Conservation (phyloP, 768 basidiomycete genomes). For the Cantharellus cinnabarinus region DNA sequence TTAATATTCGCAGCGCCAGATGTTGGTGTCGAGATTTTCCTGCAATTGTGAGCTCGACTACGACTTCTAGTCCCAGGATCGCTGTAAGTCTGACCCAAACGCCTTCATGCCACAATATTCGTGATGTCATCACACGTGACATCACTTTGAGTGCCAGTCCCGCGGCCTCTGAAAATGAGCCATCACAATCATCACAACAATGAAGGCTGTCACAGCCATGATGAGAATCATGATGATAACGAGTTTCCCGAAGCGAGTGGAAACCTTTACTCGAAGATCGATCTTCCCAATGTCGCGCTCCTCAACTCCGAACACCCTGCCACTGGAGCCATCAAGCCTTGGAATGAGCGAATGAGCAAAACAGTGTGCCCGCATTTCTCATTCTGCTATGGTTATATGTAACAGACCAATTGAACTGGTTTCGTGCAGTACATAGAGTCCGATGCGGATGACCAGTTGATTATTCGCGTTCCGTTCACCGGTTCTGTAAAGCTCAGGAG, state of each 20-base stretch:
- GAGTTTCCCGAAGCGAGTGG: slow-evolving; percentile 27
- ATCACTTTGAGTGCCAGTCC: no score
- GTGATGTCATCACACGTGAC: no score
- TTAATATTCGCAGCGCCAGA: no score
- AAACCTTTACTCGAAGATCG: slow-evolving; percentile 55
- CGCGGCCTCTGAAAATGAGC: neutral
- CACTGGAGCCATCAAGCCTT: slow-evolving; percentile 50
- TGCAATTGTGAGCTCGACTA: no score
- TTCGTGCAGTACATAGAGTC: slow-evolving; percentile 52
- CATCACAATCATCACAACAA: neutral
- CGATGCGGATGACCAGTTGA: slow-evolving; percentile 75
- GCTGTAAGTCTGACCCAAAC: no score
- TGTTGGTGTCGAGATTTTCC: no score
- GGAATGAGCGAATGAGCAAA: slow-evolving; percentile 61
- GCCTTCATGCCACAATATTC: no score
- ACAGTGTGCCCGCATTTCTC: slow-evolving; percentile 23
- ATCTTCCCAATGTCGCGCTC: slow-evolving; percentile 59
- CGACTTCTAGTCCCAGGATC: no score
- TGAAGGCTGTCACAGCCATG: slow-evolving; percentile 12
- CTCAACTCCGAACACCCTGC: slow-evolving; percentile 30
- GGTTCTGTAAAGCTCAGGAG: slow-evolving; percentile 69
- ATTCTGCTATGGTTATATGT: neutral
- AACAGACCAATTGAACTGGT: neutral
- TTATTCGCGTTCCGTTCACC: slow-evolving; percentile 66
- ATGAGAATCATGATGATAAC: slow-evolving; percentile 27